Conservation (phyloP, 306 rosid species). For the Medicago lupulina region DNA sequence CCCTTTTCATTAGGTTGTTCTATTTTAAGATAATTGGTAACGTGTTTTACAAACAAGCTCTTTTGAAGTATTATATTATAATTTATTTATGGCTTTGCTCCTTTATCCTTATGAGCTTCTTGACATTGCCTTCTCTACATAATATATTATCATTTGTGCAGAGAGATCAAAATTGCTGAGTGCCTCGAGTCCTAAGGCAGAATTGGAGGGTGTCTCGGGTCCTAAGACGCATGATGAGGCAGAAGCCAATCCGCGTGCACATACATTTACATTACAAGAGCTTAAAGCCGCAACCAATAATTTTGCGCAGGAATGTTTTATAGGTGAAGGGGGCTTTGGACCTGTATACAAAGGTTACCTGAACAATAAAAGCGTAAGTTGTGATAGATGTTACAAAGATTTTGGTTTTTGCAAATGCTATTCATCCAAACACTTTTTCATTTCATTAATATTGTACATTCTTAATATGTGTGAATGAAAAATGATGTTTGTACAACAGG, state of each 20-base stretch:
- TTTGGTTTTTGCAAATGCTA: background rate
- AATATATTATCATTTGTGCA: background rate
- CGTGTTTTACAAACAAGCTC: too few relatives aligned
- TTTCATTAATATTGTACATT: background rate
- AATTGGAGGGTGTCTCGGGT: slow-evolving; percentile 51
- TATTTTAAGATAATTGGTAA: too few relatives aligned
- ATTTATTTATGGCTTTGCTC: too few relatives aligned
- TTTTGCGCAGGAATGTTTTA: slow-evolving; percentile 66
- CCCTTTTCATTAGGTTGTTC: too few relatives aligned
- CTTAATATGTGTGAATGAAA: slow-evolving; percentile 22
- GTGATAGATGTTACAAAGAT: background rate
- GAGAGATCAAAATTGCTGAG: slow-evolving; percentile 52
- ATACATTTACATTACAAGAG: slow-evolving; percentile 76
- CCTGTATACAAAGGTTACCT: slow-evolving; percentile 78
- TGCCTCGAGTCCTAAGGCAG: slow-evolving; percentile 63
- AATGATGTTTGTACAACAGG: slow-evolving; percentile 51
- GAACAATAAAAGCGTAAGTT: slow-evolving; percentile 68
- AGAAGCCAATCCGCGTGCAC: slow-evolving; percentile 70
- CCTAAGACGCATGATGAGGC: slow-evolving; percentile 68
- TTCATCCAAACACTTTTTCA: background rate
- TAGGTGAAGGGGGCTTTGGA: slow-evolving; percentile 91
- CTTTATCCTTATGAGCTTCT: too few relatives aligned
- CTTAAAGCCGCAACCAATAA: slow-evolving; percentile 75
- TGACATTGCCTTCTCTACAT: too few relatives aligned
- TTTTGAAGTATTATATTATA: too few relatives aligned